These are phyloP conservation scores for Scutellaria barbata DNA, from an alignment of 257 asterid genomes.

Conservation along the genomic window DNA sequence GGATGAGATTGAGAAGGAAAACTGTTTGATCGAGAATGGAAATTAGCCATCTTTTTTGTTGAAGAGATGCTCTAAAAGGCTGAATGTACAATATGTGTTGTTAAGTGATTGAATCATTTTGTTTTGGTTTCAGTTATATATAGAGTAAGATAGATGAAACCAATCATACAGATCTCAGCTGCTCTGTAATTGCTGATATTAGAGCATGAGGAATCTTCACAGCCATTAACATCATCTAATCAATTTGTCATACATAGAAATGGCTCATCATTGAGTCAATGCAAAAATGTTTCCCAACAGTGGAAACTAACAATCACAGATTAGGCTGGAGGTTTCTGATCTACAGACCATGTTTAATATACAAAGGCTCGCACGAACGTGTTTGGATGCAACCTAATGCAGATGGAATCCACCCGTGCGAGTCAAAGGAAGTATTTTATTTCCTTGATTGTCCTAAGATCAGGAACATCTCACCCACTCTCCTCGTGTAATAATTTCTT, in stretches of 20 bases:
- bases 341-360: neutral
- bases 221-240: neutral
- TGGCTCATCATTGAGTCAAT: neutral
- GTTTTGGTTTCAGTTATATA: slow-evolving; percentile 1
- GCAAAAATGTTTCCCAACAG: neutral
- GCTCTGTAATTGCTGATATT: neutral
- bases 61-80: neutral
- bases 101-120: slow-evolving; percentile 9
- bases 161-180: slow-evolving; percentile 1
- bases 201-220: slow-evolving; percentile 33
- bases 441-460: slow-evolving; percentile 1
- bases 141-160: neutral
- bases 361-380: neutral
- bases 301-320: neutral
- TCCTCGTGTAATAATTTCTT: neutral
- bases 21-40: slow-evolving; percentile 50
- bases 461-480: neutral
- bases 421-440: neutral
- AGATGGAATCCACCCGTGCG: neutral
- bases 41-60: slow-evolving; percentile 37
- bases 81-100: neutral
- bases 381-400: neutral
- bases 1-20: slow-evolving; percentile 55
- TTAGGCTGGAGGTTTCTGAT: slow-evolving; percentile 29
- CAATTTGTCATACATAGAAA: neutral